Percentiles rank a stretch among this genome's conserved stretches.
Conservation (phyloP, 495 filamentous ascomycete species). For the Chaetomidium leptoderma region DNA sequence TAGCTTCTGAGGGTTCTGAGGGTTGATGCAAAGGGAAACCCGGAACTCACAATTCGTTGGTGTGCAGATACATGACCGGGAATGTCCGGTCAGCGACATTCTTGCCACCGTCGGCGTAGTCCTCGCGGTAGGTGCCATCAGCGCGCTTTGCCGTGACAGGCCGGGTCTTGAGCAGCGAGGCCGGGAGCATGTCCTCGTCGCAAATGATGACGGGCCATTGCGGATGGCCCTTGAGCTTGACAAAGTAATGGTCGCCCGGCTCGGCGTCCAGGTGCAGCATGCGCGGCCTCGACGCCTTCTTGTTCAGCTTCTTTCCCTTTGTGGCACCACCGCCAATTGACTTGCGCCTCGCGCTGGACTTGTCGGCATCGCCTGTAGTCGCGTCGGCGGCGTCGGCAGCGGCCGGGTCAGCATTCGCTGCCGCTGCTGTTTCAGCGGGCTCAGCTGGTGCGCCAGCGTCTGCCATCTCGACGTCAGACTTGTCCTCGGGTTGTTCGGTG, state of each 20-base stretch:
- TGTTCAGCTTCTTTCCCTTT: conserved; percentile 75
- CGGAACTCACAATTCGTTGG: conserved; percentile 89
- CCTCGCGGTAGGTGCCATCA: conserved; percentile 79
- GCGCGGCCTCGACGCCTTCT: conserved; percentile 71
- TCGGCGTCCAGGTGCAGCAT: conserved; percentile 70
- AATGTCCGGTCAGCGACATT: conserved; percentile 77
- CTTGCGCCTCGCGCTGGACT: conserved; percentile 55
- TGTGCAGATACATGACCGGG: conserved; percentile 88
- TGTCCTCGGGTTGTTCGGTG: conserved; percentile 27
- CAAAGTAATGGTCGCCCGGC: conserved; percentile 81
- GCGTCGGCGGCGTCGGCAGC: conserved; percentile 26
- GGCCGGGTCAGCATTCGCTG: conserved; percentile 7
- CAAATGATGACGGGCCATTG: conserved; percentile 88
- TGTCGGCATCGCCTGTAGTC: conserved; percentile 31
- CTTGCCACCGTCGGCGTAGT: conserved; percentile 78
- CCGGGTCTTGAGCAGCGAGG: conserved; percentile 61
- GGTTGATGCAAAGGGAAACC: neutral
- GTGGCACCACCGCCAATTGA: conserved; percentile 63
- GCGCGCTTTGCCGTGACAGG: conserved; percentile 74
- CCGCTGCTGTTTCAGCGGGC: conserved; percentile 19
- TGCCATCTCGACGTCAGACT: conserved; percentile 38
- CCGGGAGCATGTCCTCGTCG: conserved; percentile 85
- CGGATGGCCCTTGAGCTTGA: conserved; percentile 83
- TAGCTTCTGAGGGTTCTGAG: conserved; percentile 8
- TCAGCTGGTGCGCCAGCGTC: conserved; percentile 31